Evolutionary conservation across 2,329 filamentous ascomycete species (phyloP).

Genomic region (Emmonsia crescens): DNA sequence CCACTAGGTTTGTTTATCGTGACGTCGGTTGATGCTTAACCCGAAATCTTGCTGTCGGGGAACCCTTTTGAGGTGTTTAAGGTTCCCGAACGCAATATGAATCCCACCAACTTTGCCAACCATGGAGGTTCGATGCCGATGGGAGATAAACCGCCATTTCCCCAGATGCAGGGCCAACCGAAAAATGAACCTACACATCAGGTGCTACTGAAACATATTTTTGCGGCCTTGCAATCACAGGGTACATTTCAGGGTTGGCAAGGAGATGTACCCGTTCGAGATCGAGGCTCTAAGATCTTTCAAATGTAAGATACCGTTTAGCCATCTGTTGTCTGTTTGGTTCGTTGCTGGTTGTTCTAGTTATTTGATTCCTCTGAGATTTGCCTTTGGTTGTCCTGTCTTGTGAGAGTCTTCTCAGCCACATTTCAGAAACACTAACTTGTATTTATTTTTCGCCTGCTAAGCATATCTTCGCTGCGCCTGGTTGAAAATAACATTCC

Average conservation of each 20-base stretch:
- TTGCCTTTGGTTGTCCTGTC: neutral
- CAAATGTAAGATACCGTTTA: conserved; percentile 29
- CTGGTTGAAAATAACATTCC: conserved; percentile 33
- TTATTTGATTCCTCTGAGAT: neutral
- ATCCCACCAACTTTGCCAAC: conserved; percentile 31
- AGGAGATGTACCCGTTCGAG: conserved; percentile 28
- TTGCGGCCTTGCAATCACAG: conserved; percentile 30
- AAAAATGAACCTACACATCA: conserved; percentile 26
- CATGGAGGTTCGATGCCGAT: conserved; percentile 26
- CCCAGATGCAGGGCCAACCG: conserved; percentile 20
- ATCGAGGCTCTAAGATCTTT: conserved; percentile 32
- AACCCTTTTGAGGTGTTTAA: conserved; percentile 16
- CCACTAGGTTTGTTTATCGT: neutral
- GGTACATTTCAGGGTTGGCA: conserved; percentile 37
- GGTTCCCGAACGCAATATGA: conserved; percentile 32
- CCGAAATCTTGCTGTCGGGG: conserved; percentile 7
- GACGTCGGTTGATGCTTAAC: conserved; percentile 3
- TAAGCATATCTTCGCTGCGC: conserved; percentile 36
- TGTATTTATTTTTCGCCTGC: neutral
- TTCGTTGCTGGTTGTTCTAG: neutral
- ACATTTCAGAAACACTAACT: neutral
- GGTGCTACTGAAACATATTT: conserved; percentile 29
- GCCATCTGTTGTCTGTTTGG: neutral
- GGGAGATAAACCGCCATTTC: conserved; percentile 21
- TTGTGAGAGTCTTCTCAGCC: neutral